Evolutionary conservation across 805 yeast genomes (phyloP), one percentile per base, ranked within the genome.

Genomic region (Priceomyces carsonii): DNA sequence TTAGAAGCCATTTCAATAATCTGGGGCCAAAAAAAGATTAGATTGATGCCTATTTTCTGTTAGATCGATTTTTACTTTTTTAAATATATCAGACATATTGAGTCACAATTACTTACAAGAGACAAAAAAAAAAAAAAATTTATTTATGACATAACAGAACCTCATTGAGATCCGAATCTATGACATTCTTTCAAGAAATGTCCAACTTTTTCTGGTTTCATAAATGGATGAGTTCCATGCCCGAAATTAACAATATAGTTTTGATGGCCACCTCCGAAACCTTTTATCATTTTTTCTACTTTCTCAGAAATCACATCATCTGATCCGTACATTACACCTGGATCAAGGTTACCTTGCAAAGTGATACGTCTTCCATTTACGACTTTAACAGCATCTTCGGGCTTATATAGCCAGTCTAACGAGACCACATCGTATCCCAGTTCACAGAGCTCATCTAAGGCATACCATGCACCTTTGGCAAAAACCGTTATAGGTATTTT

Each of bases 391-490:
- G 98, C 97, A 42, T 85, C 87, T 26, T 70, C 77, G 9, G 98
- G 98, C 47, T 76, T 82, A 66, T 81, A 82, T 24, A 80, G 66
- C 97, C 98, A 93, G 61, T 93, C 99, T 39, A 93, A 73, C 2
- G 97, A 89, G n/a, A 93, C 88, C 12, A 79, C 79, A 53, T 89
- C 81, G 62, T 87, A 93, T 8, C 90, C 93, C 5, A 85, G 66
- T 30, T 78, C 80, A 54, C 95, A 84, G 40, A 93, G 70, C 36
- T 82, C 84, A 47, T 91, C 90, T 33, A 93, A 69, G 4, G 98
- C 96, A 51, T 88, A 91, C 97, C 97, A 91, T 0, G 99, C 93
- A 27, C 96, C 96, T 66, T 90, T 93, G 18, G 97, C 89, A 53
- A 93, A 93, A 6, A 90, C 80, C 1, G 95, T 85, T 53, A 93